Base-by-base conservation (phyloP, 768 basidiomycete species). In the Mycena metata region DNA sequence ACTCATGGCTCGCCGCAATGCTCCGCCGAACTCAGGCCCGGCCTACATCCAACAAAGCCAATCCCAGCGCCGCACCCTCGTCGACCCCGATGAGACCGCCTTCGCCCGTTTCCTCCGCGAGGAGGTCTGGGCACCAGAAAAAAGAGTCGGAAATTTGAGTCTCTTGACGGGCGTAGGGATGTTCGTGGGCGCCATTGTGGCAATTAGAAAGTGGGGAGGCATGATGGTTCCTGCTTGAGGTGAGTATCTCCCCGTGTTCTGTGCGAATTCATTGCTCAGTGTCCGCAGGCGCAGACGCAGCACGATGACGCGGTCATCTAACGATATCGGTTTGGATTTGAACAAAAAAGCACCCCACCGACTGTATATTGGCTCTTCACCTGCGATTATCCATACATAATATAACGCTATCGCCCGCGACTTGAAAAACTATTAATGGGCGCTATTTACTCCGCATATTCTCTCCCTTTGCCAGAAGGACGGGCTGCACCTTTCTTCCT, bases 191-290 rank as follows among this genome's bases (percentile, higher is more conserved):
- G 92, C 92, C 4, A 89, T 95, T 64, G 78, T 89, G 49, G 88
- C 83, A 16, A 88, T 90, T 17, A 89, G 93, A 77, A 87, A 88
- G 46, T 97, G 91, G 86, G 94, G 94, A 13, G 92, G 91, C 46
- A 76, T 92, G 47, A 86, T 95, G 82, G 86, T 95, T 9, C 91
- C 91, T 49, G 88, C 86, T 30, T 92, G 77, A 80, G 64, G 43
- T 65, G 52, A 39, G 63, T 13, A 1, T 24, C 9, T 0, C 17
- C 47, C 10, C 17, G 10, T n/a, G 6, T 15, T 10, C n/a, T 30
- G 43, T 50, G 21, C 16, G 12, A 5, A 23, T 57, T 5, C 5
- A 19, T 19, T 33, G 23, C 56, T 21, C 6, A 26, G 21, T 39
- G 39, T 9, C 39, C 30, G 30, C 30, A 30, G 39, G 36, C 36